phyloP scores from a whole-genome alignment of 2,329 filamentous ascomycete genomes.

The Neonectria punicea region DNA sequence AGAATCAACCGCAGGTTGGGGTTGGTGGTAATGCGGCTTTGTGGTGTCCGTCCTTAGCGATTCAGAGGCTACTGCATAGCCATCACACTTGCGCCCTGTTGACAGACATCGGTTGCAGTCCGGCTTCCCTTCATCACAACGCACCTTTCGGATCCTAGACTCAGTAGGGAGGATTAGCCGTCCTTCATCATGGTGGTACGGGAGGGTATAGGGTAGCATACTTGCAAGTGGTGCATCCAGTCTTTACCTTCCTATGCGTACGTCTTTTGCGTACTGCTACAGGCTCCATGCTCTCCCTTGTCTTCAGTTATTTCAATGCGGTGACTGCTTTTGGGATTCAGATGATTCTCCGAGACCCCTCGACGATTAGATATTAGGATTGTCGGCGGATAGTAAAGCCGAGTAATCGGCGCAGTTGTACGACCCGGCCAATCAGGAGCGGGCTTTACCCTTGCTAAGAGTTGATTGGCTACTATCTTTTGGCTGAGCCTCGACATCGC shows the following conservation, averaged over 20 bases:
- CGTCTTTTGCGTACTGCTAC: background rate
- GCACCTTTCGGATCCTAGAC: background rate
- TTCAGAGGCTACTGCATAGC: background rate
- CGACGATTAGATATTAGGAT: background rate
- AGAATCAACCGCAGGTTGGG: background rate
- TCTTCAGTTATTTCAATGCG: background rate
- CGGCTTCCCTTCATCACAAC: constrained; percentile 2
- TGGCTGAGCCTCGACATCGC: background rate
- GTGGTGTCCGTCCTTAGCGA: background rate
- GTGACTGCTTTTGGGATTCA: background rate
- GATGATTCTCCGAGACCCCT: background rate
- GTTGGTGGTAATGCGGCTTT: background rate
- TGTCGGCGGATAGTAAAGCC: background rate
- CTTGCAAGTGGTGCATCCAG: background rate
- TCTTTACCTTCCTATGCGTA: background rate
- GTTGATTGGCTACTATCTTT: constrained; percentile 2
- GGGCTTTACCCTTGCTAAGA: background rate
- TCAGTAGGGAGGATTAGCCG: background rate
- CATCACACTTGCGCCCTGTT: constrained; percentile 21
- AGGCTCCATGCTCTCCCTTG: background rate
- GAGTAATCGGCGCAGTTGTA: background rate
- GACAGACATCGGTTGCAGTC: constrained; percentile 17
- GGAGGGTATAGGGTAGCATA: background rate
- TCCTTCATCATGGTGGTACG: background rate
- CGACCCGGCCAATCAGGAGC: constrained; percentile 9